These are phyloP conservation scores for Fraxinus greggii DNA, from an alignment of 305 asterid species.

Conservation along the genomic window DNA sequence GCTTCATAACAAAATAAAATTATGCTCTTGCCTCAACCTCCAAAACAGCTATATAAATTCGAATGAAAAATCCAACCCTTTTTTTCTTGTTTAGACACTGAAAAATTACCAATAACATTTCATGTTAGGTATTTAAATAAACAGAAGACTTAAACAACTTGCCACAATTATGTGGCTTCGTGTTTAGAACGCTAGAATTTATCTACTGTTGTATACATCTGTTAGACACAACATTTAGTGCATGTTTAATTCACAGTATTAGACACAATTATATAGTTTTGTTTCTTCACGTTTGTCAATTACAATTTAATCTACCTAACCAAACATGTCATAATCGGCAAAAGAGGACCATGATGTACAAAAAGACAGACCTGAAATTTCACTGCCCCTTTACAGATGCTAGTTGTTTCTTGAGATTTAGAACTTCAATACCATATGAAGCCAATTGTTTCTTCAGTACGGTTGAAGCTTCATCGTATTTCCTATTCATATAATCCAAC, in stretches of 20 bases:
- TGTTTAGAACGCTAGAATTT: neutral
- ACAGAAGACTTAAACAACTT: neutral
- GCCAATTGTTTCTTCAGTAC: conserved; percentile 59
- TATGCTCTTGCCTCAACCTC: neutral
- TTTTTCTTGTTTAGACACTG: neutral
- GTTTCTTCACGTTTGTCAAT: neutral
- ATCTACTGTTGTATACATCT: neutral
- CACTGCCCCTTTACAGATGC: conserved; percentile 30
- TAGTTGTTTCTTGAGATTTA: conserved; percentile 58
- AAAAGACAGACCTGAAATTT: neutral
- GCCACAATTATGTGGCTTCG: neutral
- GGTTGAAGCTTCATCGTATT: conserved; percentile 47
- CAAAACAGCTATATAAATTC: neutral
- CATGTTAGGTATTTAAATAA: neutral
- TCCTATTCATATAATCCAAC: conserved; percentile 49
- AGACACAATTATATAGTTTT: neutral
- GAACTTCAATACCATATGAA: conserved; percentile 42
- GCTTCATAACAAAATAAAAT: neutral
- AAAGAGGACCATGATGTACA: neutral
- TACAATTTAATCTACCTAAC: neutral
- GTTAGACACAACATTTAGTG: neutral
- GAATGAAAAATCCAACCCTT: neutral
- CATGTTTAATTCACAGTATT: neutral
- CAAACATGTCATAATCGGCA: neutral
- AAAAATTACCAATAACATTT: neutral